Evolutionary conservation across 768 basidiomycete species (phyloP).

Genomic region (Suillus placidus): DNA sequence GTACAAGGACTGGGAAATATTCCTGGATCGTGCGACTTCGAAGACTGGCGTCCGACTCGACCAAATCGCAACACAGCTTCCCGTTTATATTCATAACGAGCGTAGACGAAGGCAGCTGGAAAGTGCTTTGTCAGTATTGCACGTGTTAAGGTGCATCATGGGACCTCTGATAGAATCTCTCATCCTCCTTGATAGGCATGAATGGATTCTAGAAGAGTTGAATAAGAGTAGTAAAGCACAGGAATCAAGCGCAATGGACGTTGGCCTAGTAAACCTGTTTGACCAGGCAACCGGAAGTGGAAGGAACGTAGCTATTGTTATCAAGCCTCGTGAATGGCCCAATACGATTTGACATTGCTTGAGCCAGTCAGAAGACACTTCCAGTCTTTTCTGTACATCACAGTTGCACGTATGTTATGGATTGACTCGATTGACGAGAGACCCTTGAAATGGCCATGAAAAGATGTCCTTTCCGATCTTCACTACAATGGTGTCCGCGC

Average conservation of each 20-base stretch:
- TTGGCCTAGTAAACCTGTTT: slow-evolving; percentile 65
- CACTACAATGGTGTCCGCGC: slow-evolving; percentile 55
- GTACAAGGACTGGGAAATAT: slow-evolving; percentile 53
- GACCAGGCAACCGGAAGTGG: slow-evolving; percentile 74
- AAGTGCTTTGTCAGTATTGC: slow-evolving; percentile 56
- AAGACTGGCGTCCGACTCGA: slow-evolving; percentile 30
- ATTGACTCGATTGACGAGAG: slow-evolving; percentile 9
- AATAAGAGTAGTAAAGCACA: slow-evolving; percentile 24
- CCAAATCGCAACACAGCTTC: slow-evolving; percentile 17
- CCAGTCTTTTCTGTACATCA: not conserved
- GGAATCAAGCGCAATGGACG: slow-evolving; percentile 30
- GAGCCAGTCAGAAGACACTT: not conserved
- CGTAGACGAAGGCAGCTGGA: slow-evolving; percentile 34
- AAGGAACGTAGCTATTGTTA: slow-evolving; percentile 66
- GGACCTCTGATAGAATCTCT: slow-evolving; percentile 70
- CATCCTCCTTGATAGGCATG: slow-evolving; percentile 62
- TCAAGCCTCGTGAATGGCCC: slow-evolving; percentile 36
- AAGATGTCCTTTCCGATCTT: slow-evolving; percentile 72
- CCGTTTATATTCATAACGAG: slow-evolving; percentile 27
- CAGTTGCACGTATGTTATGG: slow-evolving; percentile 8
- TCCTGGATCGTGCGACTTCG: slow-evolving; percentile 40
- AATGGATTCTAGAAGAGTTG: slow-evolving; percentile 54
- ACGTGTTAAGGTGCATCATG: slow-evolving; percentile 66
- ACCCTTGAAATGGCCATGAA: slow-evolving; percentile 44
- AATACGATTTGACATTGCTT: slow-evolving; percentile 1